These are phyloP conservation scores for Hypoxylon rickii DNA, from an alignment of 495 filamentous ascomycete species.

Conservation along the genomic window DNA sequence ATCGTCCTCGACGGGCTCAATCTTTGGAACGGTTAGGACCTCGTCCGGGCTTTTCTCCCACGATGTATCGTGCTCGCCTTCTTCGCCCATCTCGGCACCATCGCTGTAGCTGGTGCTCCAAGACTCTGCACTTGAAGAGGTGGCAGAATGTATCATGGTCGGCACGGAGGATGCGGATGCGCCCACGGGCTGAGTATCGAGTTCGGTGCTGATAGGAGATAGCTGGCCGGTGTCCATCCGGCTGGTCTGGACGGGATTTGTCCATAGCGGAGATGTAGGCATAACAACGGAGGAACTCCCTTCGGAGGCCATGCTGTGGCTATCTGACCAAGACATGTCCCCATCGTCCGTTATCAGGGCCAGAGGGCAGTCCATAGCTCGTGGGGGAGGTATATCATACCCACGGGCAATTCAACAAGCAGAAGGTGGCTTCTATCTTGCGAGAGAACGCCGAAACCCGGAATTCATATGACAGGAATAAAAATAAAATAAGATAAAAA, in stretches of 20 bases:
- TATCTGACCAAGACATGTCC: constrained; percentile 49
- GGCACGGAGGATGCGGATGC: constrained; percentile 39
- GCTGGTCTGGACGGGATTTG: constrained; percentile 39
- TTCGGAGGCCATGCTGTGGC: constrained; percentile 50
- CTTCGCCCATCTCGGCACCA: constrained; percentile 20
- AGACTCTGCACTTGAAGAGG: constrained; percentile 40
- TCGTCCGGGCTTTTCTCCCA: constrained; percentile 49
- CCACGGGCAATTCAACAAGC: constrained; percentile 27
- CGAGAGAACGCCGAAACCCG: constrained; percentile 12
- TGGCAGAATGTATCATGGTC: constrained; percentile 39
- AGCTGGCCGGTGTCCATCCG: constrained; percentile 50
- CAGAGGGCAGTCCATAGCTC: constrained; percentile 49
- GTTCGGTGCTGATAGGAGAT: constrained; percentile 55
- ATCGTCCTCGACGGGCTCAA: constrained; percentile 54
- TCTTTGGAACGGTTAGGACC: constrained; percentile 45
- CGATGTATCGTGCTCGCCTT: constrained; percentile 34
- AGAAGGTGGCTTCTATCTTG: constrained; percentile 21
- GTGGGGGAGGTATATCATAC: constrained; percentile 27
- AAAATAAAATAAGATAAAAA: constrained; percentile 1
- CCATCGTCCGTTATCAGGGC: constrained; percentile 47
- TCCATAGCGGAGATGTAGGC: constrained; percentile 45
- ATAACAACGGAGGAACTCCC: constrained; percentile 43
- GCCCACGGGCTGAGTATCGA: constrained; percentile 42
- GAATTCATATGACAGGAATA: constrained; percentile 27
- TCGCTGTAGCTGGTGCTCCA: constrained; percentile 44